phyloP scores from a whole-genome alignment of 31 red algal species.

The Asparagopsis taxiformis region DNA sequence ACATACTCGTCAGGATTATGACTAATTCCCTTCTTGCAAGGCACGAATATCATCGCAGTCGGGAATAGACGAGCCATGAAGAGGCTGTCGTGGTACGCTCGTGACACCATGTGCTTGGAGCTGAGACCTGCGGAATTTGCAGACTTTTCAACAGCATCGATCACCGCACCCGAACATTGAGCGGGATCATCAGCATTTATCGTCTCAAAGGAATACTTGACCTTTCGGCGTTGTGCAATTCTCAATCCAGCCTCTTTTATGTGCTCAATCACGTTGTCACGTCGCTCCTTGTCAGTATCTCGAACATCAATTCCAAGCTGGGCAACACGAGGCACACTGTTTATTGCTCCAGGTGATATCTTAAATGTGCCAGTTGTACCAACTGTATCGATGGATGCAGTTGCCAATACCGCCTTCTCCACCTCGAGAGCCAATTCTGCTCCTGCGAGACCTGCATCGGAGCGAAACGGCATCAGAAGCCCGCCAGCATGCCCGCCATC shows the following conservation, averaged over 20 bases:
- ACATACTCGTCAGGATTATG: constrained; percentile 76
- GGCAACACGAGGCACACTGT: constrained; percentile 37
- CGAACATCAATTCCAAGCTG: constrained; percentile 48
- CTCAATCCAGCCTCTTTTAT: constrained; percentile 2
- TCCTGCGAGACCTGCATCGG: constrained; percentile 54
- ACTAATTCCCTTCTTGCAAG: constrained; percentile 59
- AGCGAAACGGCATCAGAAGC: constrained; percentile 40
- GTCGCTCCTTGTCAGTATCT: constrained; percentile 21
- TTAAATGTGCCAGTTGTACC: constrained; percentile 54
- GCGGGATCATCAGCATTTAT: constrained; percentile 34
- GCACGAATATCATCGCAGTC: constrained; percentile 75
- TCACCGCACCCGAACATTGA: constrained; percentile 4
- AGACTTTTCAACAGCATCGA: constrained; percentile 28
- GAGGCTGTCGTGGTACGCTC: constrained; percentile 76
- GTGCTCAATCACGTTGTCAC: constrained; percentile 11
- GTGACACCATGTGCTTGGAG: constrained; percentile 23
- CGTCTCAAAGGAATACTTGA: constrained; percentile 14
- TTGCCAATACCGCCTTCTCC: constrained; percentile 18
- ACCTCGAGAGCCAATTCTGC: constrained; percentile 50
- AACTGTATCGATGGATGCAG: constrained; percentile 29
- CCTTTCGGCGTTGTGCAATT: constrained; percentile 19
- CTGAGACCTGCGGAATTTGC: constrained; percentile 11
- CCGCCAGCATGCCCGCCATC: constrained; percentile 68
- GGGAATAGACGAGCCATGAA: constrained; percentile 52
- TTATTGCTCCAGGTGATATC: constrained; percentile 44